Evolutionary conservation across 257 asterid species (phyloP).

Genomic region (Primulina huaijiensis): DNA sequence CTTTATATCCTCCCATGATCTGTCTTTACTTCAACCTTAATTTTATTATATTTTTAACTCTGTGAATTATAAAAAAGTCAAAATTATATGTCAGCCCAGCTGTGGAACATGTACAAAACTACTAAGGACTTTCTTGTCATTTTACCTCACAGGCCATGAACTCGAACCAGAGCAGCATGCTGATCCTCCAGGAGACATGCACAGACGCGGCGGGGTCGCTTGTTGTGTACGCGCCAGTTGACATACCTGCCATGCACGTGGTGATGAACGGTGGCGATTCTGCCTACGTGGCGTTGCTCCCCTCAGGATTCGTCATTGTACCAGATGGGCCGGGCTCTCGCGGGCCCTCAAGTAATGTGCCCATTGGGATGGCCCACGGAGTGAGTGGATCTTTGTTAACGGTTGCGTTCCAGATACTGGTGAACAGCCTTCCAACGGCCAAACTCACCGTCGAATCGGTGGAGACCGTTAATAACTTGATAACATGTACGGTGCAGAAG

Average conservation of each 20-base stretch:
- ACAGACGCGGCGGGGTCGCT: conserved; percentile 80
- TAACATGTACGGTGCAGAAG: conserved; percentile 89
- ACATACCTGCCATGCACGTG: conserved; percentile 86
- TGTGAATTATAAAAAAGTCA: conserved; percentile 39
- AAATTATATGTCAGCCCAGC: conserved; percentile 38
- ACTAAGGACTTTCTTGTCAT: conserved; percentile 24
- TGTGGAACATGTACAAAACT: conserved; percentile 15
- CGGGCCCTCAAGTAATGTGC: conserved; percentile 33
- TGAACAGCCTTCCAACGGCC: conserved; percentile 77
- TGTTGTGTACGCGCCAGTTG: conserved; percentile 97
- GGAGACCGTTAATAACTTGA: conserved; percentile 85
- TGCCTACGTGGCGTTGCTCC: conserved; percentile 79
- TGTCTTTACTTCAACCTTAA: conserved; percentile 9
- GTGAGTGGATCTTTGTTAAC: conserved; percentile 75
- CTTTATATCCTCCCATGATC: conserved; percentile 23
- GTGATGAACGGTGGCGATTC: conserved; percentile 99
- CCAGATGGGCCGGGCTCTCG: conserved; percentile 77
- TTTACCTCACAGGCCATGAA: conserved; percentile 49
- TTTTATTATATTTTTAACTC: conserved; percentile 11
- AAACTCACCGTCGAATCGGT: conserved; percentile 90
- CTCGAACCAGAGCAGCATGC: conserved; percentile 78
- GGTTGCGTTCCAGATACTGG: conserved; percentile 87
- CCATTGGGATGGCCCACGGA: conserved; percentile 36
- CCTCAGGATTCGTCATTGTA: conserved; percentile 81
- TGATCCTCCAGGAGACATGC: conserved; percentile 85